A percentile compares a stretch with the other conserved stretches of the same genome.
These are phyloP conservation scores for Colletotrichum australisinense DNA, from an alignment of 2,329 filamentous ascomycete genomes.

Conservation along the genomic window DNA sequence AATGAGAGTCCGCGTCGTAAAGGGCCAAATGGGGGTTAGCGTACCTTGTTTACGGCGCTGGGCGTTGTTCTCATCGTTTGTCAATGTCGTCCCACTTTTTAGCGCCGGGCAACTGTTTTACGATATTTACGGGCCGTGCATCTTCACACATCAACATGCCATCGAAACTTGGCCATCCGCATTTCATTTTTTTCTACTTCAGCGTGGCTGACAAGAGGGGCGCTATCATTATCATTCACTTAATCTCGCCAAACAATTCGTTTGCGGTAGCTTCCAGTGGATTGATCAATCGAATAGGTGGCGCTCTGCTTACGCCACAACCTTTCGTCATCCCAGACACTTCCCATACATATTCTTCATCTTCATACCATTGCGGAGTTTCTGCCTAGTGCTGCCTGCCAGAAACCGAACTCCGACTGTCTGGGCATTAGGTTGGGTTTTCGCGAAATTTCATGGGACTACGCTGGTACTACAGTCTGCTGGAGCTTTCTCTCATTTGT, in stretches of 20 bases:
- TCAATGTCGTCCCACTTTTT: not conserved
- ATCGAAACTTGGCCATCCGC: not conserved
- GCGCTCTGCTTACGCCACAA: not conserved
- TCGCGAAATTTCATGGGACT: not conserved
- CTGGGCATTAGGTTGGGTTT: not conserved
- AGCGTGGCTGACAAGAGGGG: not conserved
- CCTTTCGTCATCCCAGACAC: not conserved
- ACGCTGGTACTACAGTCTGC: not conserved
- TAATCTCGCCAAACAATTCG: not conserved
- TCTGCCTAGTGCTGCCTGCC: not conserved
- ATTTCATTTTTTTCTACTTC: not conserved
- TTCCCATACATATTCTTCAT: not conserved
- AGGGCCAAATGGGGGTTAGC: not conserved
- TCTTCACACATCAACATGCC: not conserved
- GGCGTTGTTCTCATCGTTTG: not conserved
- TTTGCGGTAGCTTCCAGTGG: not conserved
- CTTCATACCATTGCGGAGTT: not conserved
- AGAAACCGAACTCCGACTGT: not conserved
- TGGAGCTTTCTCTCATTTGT: not conserved
- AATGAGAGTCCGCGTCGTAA: not conserved
- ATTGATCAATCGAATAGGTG: not conserved
- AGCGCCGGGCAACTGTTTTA: not conserved
- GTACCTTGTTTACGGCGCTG: not conserved
- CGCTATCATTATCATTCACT: not conserved
- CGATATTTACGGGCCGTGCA: conserved; percentile 6